These are phyloP conservation scores for Lodderomyces jiufengensis DNA, from an alignment of 1,139 yeast genomes.

Conservation along the genomic window DNA sequence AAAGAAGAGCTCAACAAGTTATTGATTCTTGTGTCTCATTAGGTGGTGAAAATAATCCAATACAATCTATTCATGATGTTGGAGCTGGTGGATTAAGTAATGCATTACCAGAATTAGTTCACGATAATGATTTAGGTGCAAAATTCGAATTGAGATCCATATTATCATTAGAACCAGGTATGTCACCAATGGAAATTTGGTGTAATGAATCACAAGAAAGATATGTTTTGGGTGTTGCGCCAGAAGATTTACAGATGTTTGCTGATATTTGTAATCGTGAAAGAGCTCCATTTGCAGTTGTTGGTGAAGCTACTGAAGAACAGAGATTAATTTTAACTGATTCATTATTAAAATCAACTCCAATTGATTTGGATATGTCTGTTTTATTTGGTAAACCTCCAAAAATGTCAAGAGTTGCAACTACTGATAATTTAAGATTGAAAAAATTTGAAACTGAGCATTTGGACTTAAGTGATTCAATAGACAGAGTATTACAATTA, in stretches of 20 bases:
- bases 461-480: slow-evolving; percentile 55
- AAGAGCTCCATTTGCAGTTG: slow-evolving; percentile 94
- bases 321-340: slow-evolving; percentile 81
- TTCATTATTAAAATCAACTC: slow-evolving; percentile 67
- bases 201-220: slow-evolving; percentile 99
- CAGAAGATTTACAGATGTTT: slow-evolving; percentile 69
- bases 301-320: slow-evolving; percentile 89
- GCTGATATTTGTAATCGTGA: slow-evolving; percentile 86
- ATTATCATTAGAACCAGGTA: slow-evolving; percentile 90
- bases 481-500: slow-evolving; percentile 76
- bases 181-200: slow-evolving; percentile 99
- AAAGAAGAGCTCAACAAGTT: slow-evolving; percentile 98
- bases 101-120: slow-evolving; percentile 95
- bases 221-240: slow-evolving; percentile 89
- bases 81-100: slow-evolving; percentile 99
- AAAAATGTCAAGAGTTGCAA: slow-evolving; percentile 80
- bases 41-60: slow-evolving; percentile 71
- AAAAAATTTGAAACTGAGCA: slow-evolving; percentile 37
- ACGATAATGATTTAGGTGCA: slow-evolving; percentile 95
- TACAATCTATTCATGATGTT: slow-evolving; percentile 96
- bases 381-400: slow-evolving; percentile 98
- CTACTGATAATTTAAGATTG: slow-evolving; percentile 58
- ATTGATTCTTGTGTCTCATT: slow-evolving; percentile 89
- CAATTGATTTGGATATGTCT: slow-evolving; percentile 95
- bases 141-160: slow-evolving; percentile 87